Conservation (phyloP, 202 grass and related monocot species). For the Eragrostis tef region DNA sequence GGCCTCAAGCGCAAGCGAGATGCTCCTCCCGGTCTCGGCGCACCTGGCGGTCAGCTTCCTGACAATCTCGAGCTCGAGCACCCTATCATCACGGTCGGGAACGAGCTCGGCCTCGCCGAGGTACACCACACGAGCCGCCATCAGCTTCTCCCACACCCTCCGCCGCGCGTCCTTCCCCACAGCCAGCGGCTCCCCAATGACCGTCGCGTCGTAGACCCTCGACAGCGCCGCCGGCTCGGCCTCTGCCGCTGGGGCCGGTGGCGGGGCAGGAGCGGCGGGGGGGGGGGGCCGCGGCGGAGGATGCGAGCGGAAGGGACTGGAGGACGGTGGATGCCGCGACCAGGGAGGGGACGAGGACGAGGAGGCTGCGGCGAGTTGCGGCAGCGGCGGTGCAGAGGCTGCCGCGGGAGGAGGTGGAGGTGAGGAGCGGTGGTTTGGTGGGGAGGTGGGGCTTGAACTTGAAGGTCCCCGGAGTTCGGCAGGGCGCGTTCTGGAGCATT, state of each 20-base stretch:
- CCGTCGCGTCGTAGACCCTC: slow-evolving; percentile 91
- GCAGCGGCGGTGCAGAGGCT: slow-evolving; percentile 37
- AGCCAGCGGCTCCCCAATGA: slow-evolving; percentile 88
- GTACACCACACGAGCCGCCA: slow-evolving; percentile 86
- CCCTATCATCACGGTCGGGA: slow-evolving; percentile 75
- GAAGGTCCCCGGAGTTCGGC: slow-evolving; percentile 19
- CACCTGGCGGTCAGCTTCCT: slow-evolving; percentile 62
- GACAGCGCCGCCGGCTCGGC: slow-evolving; percentile 58
- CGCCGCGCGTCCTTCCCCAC: slow-evolving; percentile 78
- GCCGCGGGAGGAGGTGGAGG: slow-evolving; percentile 40
- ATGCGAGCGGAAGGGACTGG: slow-evolving; percentile 47
- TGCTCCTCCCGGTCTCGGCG: slow-evolving; percentile 53
- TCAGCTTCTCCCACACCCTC: slow-evolving; percentile 96
- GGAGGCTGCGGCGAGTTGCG: slow-evolving; percentile 49
- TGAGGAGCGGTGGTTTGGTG: slow-evolving; percentile 28
- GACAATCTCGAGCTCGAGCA: slow-evolving; percentile 82
- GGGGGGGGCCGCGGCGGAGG: slow-evolving; percentile 58
- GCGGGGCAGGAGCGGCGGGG: neutral
- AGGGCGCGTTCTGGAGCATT: slow-evolving; percentile 50
- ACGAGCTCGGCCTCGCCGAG: slow-evolving; percentile 93
- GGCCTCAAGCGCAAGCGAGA: slow-evolving; percentile 78
- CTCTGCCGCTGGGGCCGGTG: slow-evolving; percentile 34
- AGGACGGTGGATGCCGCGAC: slow-evolving; percentile 62
- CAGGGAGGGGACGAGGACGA: slow-evolving; percentile 77
- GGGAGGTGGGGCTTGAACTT: slow-evolving; percentile 44